These are phyloP conservation scores for Coemansia sp. DNA, from an alignment of 192 early-diverging fungal genomes.

Conservation along the genomic window DNA sequence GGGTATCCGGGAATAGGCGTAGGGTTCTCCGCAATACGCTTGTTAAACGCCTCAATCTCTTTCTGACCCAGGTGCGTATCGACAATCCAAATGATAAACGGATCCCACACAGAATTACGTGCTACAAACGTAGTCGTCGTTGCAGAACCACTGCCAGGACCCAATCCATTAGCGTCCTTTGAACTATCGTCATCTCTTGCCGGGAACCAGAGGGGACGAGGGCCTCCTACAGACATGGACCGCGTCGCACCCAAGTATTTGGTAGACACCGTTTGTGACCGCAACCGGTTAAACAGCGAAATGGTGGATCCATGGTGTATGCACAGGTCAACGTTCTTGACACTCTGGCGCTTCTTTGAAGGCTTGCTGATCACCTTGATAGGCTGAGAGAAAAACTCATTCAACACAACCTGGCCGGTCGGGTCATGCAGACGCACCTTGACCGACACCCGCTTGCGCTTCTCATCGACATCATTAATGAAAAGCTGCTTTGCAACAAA, in stretches of 20 bases:
- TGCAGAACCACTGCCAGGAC: neutral
- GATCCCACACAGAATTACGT: slow-evolving; percentile 77
- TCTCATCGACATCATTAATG: slow-evolving; percentile 82
- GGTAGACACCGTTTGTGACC: slow-evolving; percentile 86
- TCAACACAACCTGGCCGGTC: slow-evolving; percentile 54
- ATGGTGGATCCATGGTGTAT: slow-evolving; percentile 84
- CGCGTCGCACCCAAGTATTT: slow-evolving; percentile 67
- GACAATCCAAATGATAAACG: slow-evolving; percentile 81
- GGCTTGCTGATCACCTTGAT: slow-evolving; percentile 94
- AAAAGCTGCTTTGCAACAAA: slow-evolving; percentile 79
- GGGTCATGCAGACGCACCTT: slow-evolving; percentile 68
- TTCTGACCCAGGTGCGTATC: slow-evolving; percentile 57
- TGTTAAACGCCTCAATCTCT: slow-evolving; percentile 55
- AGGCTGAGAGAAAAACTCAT: slow-evolving; percentile 70
- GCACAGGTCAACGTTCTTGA: slow-evolving; percentile 78
- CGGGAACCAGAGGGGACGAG: slow-evolving; percentile 51
- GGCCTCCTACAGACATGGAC: slow-evolving; percentile 50
- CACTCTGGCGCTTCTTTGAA: slow-evolving; percentile 82
- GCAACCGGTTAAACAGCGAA: slow-evolving; percentile 84
- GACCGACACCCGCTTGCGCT: slow-evolving; percentile 74
- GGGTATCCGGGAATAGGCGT: slow-evolving; percentile 59
- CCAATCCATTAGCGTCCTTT: neutral
- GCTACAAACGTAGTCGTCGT: slow-evolving; percentile 67
- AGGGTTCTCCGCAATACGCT: slow-evolving; percentile 33
- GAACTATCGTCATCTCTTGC: slow-evolving; percentile 11